Evolutionary conservation across 371 early-diverging fungal species (phyloP), one percentile per base, ranked within the genome.

Genomic region (Mortierella sp.): DNA sequence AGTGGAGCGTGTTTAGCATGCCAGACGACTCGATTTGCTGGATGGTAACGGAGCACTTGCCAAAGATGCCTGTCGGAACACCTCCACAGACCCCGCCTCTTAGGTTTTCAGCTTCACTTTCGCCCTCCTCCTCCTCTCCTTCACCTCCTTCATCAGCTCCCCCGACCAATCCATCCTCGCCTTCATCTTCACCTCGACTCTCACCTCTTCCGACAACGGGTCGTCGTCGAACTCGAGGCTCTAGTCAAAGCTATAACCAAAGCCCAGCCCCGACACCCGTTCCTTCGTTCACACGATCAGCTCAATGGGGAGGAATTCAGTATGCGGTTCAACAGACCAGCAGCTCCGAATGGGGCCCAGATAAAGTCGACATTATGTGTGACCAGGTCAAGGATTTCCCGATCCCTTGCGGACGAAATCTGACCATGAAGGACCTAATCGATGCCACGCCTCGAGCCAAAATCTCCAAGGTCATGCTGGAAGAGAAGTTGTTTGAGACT

Each of bases 1-100:
- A 72, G 72, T 72, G 72, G 72, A 66, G 66, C 29, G 61, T 66
- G 2, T 72, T 72, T 48, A 66, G 66, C 21, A 66, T 72, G 72
- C 72, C 72, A 1, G 72, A 72, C 29, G 66, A 72, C n/a, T 66
- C 66, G 9, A 57, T 72, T 51, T 72, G 72, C 58, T 72, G 72
- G 72, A 66, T 66, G 66, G 72, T 72, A 11, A 72, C 66, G 1
- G 57, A 72, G 37, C 66, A 72, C 14, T 37, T 37, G 37, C 37
- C 37, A 37, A 37, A 37, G 9, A 37, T 37, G 37, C 5, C 37
- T 5, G 37, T 37, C 37, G 37, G 37, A 37, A 37, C 37, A 3
- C 37, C 66, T 72, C 18, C 28, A 47, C 25, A 62, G 62, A 56
- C 11, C 23, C 45, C 18, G 18, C 57, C 23, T 30, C 65, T 15